A percentile compares a stretch with the other conserved stretches of the same genome.
Conservation (phyloP, 805 yeast genomes). For the Suhomyces sp. region DNA sequence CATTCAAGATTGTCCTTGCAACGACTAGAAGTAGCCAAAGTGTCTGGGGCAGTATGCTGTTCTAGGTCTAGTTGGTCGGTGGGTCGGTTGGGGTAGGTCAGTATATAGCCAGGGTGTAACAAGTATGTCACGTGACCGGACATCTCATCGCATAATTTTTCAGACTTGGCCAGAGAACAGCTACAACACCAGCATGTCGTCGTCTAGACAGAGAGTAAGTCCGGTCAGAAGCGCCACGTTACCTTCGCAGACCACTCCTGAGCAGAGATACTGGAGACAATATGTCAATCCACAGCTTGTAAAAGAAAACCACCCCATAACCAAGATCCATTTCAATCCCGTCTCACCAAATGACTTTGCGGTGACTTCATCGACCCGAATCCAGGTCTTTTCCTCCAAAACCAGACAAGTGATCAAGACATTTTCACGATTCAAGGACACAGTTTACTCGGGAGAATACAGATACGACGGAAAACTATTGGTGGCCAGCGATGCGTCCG, state of each 20-base stretch:
- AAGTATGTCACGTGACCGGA: not conserved
- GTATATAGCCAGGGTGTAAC: not conserved
- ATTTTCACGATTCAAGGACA: conserved; percentile 82
- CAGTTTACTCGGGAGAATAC: conserved; percentile 88
- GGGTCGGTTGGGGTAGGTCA: too few relatives aligned
- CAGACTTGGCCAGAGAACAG: not conserved
- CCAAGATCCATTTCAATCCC: conserved; percentile 86
- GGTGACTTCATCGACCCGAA: conserved; percentile 84
- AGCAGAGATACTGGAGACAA: conserved; percentile 91
- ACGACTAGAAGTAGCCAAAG: too few relatives aligned
- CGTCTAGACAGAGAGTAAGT: conserved; percentile 61
- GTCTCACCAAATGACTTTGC: conserved; percentile 87
- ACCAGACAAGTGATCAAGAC: conserved; percentile 90
- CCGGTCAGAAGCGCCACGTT: conserved; percentile 70
- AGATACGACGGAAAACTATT: conserved; percentile 87
- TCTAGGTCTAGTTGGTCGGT: too few relatives aligned
- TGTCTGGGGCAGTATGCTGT: too few relatives aligned
- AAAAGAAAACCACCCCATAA: conserved; percentile 89
- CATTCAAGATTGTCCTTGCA: too few relatives aligned
- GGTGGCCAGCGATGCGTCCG: conserved; percentile 94
- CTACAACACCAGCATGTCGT: conserved; percentile 55
- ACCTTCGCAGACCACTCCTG: conserved; percentile 85
- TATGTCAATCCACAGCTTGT: conserved; percentile 81
- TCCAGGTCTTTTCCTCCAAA: conserved; percentile 90
- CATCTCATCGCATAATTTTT: not conserved